Percentiles rank a stretch among this genome's conserved stretches.
phyloP scores from a whole-genome alignment of 2,329 filamentous ascomycete genomes.

The Epichloe sibirici region DNA sequence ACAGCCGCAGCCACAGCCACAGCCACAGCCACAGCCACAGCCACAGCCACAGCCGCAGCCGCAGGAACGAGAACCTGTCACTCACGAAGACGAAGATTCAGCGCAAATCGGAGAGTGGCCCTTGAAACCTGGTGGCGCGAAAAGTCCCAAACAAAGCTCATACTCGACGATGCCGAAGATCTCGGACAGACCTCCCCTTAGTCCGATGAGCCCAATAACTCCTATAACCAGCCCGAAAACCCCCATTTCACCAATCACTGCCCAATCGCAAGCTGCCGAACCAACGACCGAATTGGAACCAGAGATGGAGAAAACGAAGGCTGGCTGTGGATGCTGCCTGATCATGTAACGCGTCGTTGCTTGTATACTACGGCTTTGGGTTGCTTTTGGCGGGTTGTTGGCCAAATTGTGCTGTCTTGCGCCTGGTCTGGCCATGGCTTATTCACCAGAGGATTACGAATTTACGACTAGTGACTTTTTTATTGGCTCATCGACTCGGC shows the following conservation, averaged over 20 bases:
- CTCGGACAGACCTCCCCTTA: constrained; percentile 20
- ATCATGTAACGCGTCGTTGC: constrained; percentile 29
- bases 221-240: constrained; percentile 17
- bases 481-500: neutral
- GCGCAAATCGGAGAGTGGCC: constrained; percentile 43
- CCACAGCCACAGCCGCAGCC: constrained; percentile 13
- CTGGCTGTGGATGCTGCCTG: constrained; percentile 38
- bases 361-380: neutral
- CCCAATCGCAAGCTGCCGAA: constrained; percentile 9
- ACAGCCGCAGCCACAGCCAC: too few species aligned
- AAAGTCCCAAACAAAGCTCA: constrained; percentile 35
- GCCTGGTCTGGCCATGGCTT: neutral
- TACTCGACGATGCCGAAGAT: constrained; percentile 56
- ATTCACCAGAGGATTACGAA: constrained; percentile 13
- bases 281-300: constrained; percentile 7
- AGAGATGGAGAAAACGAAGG: constrained; percentile 20
- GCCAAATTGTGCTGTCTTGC: neutral
- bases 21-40: constrained; percentile 28
- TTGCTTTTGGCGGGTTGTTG: neutral
- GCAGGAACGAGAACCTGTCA: constrained; percentile 22
- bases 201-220: constrained; percentile 31
- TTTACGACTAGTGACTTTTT: constrained; percentile 4
- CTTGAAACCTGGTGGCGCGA: constrained; percentile 32
- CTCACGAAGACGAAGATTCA: constrained; percentile 16
- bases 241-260: constrained; percentile 20